phyloP scores from a whole-genome alignment of 192 early-diverging fungal genomes.

The Coemansia sp. region DNA sequence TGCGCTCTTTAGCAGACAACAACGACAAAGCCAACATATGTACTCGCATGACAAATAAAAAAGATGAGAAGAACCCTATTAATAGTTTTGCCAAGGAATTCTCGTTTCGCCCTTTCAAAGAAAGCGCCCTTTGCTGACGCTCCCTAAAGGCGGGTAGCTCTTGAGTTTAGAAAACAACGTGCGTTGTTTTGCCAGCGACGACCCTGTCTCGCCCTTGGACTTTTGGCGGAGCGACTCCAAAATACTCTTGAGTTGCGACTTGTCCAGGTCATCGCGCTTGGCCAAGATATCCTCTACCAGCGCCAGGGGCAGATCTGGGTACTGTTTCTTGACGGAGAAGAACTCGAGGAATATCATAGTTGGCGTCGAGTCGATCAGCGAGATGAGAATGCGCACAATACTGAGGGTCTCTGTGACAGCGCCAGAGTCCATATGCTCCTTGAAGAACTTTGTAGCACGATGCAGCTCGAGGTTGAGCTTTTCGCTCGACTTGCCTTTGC shows the following conservation, averaged over 20 bases:
- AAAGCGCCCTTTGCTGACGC: slow-evolving; percentile 16
- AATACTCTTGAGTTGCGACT: slow-evolving; percentile 78
- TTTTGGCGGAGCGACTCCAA: slow-evolving; percentile 73
- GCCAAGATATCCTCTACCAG: slow-evolving; percentile 89
- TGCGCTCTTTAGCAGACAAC: neutral
- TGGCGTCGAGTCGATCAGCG: slow-evolving; percentile 78
- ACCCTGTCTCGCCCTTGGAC: slow-evolving; percentile 49
- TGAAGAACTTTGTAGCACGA: slow-evolving; percentile 76
- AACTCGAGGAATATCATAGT: slow-evolving; percentile 89
- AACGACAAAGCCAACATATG: neutral
- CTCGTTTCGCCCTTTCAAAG: neutral
- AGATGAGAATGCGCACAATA: slow-evolving; percentile 78
- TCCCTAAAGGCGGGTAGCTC: slow-evolving; percentile 44
- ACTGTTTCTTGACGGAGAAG: slow-evolving; percentile 85
- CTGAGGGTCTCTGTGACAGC: slow-evolving; percentile 82
- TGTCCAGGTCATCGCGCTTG: slow-evolving; percentile 91
- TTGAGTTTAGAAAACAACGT: slow-evolving; percentile 51
- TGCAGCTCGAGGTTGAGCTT: slow-evolving; percentile 77
- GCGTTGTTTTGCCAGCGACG: slow-evolving; percentile 51
- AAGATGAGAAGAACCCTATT: neutral
- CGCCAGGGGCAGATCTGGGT: slow-evolving; percentile 87
- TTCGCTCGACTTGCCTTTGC: slow-evolving; percentile 72
- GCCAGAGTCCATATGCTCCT: slow-evolving; percentile 66
- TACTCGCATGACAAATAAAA: neutral
- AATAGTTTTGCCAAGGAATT: neutral